These are phyloP conservation scores for Aphanomyces cochlioides DNA, from an alignment of 352 stramenopile genomes.

Conservation along the genomic window DNA sequence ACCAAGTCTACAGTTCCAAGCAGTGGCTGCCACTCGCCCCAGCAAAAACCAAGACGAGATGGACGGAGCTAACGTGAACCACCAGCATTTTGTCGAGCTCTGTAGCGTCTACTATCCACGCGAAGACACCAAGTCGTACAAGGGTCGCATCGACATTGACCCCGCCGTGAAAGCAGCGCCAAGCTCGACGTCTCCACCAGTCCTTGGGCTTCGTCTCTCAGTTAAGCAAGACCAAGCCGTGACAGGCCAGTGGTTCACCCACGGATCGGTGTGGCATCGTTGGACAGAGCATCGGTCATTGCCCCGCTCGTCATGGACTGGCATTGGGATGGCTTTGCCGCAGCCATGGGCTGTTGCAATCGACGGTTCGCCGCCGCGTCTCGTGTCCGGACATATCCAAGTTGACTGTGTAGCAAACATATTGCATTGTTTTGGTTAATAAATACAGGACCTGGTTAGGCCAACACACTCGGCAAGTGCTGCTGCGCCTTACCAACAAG, in stretches of 20 bases:
- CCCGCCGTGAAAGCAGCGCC: background rate
- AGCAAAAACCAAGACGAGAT: background rate
- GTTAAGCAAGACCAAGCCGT: conserved; percentile 2
- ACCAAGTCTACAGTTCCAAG: conserved; percentile 9
- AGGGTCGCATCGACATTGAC: background rate
- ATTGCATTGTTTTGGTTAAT: conserved; percentile 7
- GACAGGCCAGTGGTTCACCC: background rate
- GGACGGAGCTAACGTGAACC: background rate
- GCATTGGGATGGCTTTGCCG: conserved; percentile 4
- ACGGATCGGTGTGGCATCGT: conserved; percentile 3
- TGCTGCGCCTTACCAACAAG: conserved; percentile 45
- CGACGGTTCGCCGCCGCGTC: background rate
- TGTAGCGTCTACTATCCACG: background rate
- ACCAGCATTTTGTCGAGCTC: conserved; percentile 15
- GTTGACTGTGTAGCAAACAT: conserved; percentile 2
- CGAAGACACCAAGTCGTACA: conserved; percentile 1
- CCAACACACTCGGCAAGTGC: conserved; percentile 3
- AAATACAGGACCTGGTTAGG: background rate
- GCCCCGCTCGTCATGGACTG: background rate
- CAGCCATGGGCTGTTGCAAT: conserved; percentile 2
- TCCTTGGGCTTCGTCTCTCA: background rate
- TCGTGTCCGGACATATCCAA: conserved; percentile 5
- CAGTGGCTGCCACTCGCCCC: background rate
- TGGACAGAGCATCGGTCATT: background rate
- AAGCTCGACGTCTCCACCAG: background rate